phyloP scores from a whole-genome alignment of 2,329 filamentous ascomycete species.

The Magnaporthales sp. region DNA sequence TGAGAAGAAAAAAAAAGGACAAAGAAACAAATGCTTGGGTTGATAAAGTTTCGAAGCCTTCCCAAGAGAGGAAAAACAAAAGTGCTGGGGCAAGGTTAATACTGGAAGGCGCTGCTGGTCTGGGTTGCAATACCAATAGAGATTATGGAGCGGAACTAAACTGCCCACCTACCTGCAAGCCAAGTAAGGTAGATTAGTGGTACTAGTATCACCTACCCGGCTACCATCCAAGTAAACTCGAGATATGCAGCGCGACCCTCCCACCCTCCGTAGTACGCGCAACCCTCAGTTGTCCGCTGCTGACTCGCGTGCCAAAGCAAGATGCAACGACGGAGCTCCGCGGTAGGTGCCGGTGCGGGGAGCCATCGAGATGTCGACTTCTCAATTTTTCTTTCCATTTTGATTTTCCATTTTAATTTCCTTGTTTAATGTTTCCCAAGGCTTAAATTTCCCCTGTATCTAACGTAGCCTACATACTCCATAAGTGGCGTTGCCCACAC shows the following conservation, averaged over 20 bases:
- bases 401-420: not conserved
- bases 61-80: not conserved
- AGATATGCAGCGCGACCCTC: not conserved
- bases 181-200: not conserved
- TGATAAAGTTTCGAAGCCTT: not conserved
- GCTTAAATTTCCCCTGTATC: not conserved
- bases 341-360: not conserved
- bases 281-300: not conserved
- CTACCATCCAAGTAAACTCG: not conserved
- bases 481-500: not conserved
- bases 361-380: not conserved
- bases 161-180: not conserved
- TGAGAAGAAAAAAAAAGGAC: not conserved
- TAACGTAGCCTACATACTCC: not conserved
- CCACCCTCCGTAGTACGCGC: not conserved
- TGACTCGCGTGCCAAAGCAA: not conserved
- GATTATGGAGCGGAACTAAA: not conserved
- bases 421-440: not conserved
- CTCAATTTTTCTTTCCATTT: not conserved
- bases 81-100: not conserved
- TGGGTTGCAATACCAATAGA: not conserved
- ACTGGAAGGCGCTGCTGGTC: not conserved
- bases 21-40: not conserved
- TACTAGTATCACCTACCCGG: not conserved
- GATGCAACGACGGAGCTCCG: not conserved